Evolutionary conservation across 169 alveolate genomes (phyloP), one percentile per base, ranked within the genome.

Genomic region (Cryptosporidium canis): DNA sequence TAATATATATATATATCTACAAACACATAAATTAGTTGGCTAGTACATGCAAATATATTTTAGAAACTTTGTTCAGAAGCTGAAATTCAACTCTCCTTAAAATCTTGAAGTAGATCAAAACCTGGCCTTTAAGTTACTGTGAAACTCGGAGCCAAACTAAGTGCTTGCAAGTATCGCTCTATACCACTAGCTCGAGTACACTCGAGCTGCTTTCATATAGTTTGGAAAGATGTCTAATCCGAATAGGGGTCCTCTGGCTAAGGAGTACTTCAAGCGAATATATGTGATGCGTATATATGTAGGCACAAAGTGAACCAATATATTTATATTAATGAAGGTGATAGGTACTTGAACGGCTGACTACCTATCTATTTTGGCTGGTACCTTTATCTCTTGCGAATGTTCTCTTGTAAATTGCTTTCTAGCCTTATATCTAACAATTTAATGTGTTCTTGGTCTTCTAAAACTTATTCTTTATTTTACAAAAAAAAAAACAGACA

Each of bases 401-500:
- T 14, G 11, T n/a, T 51, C 11, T 51, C 33, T 14, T 51, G 35
- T 33, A 51, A 51, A 51, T 9, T 51, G 24, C 63, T 3, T 51
- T 31, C 24, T 8, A 35, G 2, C 47, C 68, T 35, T 31, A 44
- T 0, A 11, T 7, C 14, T 27, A 29, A 44, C 27, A 29, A 31
- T 31, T 31, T 1, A 61, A 14, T 31, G 27, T 31, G 33, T 18
- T 61, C 35, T 18, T 27, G 9, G 45, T 16, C 45, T 61, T 29
- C 68, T 61, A 61, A 61, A 61, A 27, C 68, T 61, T 61, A 61
- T 61, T 61, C 68, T 35, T 44, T 61, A 61, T 29, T 29, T 61
- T 61, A 61, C 68, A 61, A 61, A 61, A 51, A 45, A 41, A 51
- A 51, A 61, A 61, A 61, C 68, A 61, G 68, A 61, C 67, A 61